Percentiles rank a stretch among this genome's conserved stretches.
phyloP scores from a whole-genome alignment of 108 stramenopile genomes.

The Cyclotella choctawhatcheeana region DNA sequence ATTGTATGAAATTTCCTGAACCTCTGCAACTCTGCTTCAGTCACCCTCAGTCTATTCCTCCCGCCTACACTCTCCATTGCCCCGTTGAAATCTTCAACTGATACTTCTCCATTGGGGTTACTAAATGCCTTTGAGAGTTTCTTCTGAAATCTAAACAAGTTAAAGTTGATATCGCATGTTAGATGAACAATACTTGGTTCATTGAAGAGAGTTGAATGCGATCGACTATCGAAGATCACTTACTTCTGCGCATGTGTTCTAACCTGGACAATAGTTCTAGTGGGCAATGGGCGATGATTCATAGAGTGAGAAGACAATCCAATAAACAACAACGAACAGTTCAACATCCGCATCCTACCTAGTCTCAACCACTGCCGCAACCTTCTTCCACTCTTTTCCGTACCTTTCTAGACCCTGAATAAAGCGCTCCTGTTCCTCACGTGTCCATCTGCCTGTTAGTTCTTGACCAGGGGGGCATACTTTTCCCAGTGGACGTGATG shows the following conservation, averaged over 20 bases:
- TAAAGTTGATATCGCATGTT: neutral
- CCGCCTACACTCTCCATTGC: conserved; percentile 8
- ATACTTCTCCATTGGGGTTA: neutral
- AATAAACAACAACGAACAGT: neutral
- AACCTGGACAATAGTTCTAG: neutral
- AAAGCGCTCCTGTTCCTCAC: conserved; percentile 7
- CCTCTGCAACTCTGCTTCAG: conserved; percentile 5
- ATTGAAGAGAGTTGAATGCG: neutral
- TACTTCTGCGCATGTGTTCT: conserved; percentile 10
- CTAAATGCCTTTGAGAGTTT: neutral
- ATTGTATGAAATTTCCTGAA: neutral
- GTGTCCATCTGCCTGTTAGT: conserved; percentile 8
- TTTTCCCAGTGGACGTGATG: neutral
- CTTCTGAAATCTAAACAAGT: conserved; percentile 1
- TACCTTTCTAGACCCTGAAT: neutral
- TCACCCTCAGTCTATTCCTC: conserved; percentile 1
- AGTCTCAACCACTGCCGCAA: neutral
- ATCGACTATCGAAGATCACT: neutral
- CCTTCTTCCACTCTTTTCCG: conserved; percentile 17
- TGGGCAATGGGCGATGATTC: neutral
- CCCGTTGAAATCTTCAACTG: neutral
- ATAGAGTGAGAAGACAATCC: neutral
- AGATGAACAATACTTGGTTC: neutral
- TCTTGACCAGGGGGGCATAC: neutral
- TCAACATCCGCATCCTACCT: neutral